Percentiles rank a stretch among this genome's conserved stretches.
Conservation (phyloP, 805 yeast species). For the Hemisphaericaspora nanyangensis region DNA sequence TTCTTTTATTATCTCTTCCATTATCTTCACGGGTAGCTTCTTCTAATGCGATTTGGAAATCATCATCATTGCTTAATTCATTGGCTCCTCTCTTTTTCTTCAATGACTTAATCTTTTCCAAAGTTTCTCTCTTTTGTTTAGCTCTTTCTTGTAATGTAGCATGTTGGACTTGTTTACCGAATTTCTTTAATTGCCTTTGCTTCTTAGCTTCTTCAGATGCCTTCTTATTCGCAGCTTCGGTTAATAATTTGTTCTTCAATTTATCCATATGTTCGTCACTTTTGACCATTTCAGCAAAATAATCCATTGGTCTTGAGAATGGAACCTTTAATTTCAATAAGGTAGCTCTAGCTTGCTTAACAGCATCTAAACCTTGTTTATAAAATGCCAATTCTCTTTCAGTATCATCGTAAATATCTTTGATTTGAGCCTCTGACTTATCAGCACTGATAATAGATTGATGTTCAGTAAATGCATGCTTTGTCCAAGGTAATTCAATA, state of each 20-base stretch:
- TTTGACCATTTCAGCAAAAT: slow-evolving; percentile 98
- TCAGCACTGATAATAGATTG: slow-evolving; percentile 63
- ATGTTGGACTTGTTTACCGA: slow-evolving; percentile 94
- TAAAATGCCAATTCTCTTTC: slow-evolving; percentile 94
- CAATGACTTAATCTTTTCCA: slow-evolving; percentile 86
- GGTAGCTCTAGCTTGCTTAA: slow-evolving; percentile 62
- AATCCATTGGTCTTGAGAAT: slow-evolving; percentile 90
- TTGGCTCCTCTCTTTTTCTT: slow-evolving; percentile 81
- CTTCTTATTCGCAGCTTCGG: slow-evolving; percentile 79
- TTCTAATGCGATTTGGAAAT: slow-evolving; percentile 86
- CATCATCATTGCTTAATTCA: slow-evolving; percentile 66
- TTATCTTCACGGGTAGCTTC: slow-evolving; percentile 59
- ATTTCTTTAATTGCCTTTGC: slow-evolving; percentile 92
- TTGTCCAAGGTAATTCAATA: slow-evolving; percentile 60
- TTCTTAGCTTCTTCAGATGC: slow-evolving; percentile 91
- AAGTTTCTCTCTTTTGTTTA: slow-evolving; percentile 84
- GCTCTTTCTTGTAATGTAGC: slow-evolving; percentile 92
- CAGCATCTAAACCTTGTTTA: slow-evolving; percentile 89
- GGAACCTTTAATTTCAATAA: slow-evolving; percentile 72
- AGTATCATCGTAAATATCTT: slow-evolving; percentile 91
- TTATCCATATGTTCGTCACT: slow-evolving; percentile 98
- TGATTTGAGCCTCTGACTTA: slow-evolving; percentile 61
- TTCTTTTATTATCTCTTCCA: slow-evolving; percentile 44
- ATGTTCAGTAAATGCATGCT: slow-evolving; percentile 78
- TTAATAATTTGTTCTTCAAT: slow-evolving; percentile 73